Percentiles rank a stretch among this genome's conserved stretches.
phyloP scores from a whole-genome alignment of 768 basidiomycete genomes.

The Nidula microcarpa region DNA sequence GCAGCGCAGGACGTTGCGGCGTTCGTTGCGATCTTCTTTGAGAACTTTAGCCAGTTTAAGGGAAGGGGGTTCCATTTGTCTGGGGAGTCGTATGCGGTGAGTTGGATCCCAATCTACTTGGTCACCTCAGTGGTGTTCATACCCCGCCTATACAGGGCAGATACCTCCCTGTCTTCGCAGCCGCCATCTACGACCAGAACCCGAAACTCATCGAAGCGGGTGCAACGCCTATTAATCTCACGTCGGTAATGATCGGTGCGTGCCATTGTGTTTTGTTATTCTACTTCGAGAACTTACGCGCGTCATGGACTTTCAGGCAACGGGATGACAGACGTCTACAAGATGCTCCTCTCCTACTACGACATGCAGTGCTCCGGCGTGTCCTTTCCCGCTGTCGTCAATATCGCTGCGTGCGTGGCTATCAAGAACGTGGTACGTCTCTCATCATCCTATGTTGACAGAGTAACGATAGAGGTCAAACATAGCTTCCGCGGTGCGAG shows the following conservation, averaged over 20 bases:
- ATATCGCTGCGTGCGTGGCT: slow-evolving; percentile 46
- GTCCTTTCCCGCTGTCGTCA: slow-evolving; percentile 41
- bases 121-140: no score
- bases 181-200: slow-evolving; percentile 77
- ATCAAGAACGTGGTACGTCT: slow-evolving; percentile 55
- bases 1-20: slow-evolving; percentile 70
- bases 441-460: not conserved
- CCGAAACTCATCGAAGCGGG: slow-evolving; percentile 43
- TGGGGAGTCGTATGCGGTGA: slow-evolving; percentile 77
- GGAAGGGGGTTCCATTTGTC: slow-evolving; percentile 63
- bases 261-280: not conserved
- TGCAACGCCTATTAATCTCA: slow-evolving; percentile 58
- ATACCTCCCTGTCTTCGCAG: slow-evolving; percentile 72
- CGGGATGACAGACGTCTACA: slow-evolving; percentile 55
- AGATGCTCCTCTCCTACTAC: slow-evolving; percentile 34
- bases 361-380: slow-evolving; percentile 56
- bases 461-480: not conserved
- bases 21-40: slow-evolving; percentile 72
- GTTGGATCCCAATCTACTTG: slow-evolving; percentile 10
- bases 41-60: slow-evolving; percentile 69
- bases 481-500: slow-evolving; percentile 62
- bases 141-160: slow-evolving; percentile 41
- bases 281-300: not conserved
- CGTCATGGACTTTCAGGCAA: slow-evolving; percentile 37
- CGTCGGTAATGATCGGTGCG: slow-evolving; percentile 68